Evolutionary conservation across 495 filamentous ascomycete genomes (phyloP).

Genomic region (Pyrenula massariospora): DNA sequence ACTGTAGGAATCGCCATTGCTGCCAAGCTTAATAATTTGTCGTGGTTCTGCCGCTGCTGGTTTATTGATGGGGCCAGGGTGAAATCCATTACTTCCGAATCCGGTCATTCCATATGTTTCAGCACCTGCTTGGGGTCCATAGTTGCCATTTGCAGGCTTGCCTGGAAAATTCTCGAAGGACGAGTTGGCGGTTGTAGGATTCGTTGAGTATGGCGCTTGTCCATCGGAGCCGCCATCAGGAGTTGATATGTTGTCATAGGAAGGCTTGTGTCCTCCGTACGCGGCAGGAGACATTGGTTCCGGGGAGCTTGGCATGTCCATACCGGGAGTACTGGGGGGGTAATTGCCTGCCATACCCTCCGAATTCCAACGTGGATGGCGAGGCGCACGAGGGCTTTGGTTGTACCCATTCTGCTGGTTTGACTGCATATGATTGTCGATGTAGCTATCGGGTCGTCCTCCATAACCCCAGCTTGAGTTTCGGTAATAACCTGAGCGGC

Average conservation of each 20-base stretch:
- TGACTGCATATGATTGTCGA: conserved; percentile 31
- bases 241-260: conserved; percentile 63
- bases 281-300: conserved; percentile 17
- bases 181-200: conserved; percentile 85
- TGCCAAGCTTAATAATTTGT: not conserved
- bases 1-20: not conserved
- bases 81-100: not conserved
- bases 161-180: conserved; percentile 60
- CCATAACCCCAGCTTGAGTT: conserved; percentile 14
- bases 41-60: not conserved
- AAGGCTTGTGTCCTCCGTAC: conserved; percentile 51
- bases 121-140: not conserved
- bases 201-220: conserved; percentile 61
- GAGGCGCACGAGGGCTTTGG: conserved; percentile 23
- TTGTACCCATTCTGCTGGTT: conserved; percentile 22
- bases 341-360: conserved; percentile 6
- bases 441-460: conserved; percentile 41
- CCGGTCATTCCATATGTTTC: not conserved
- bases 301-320: conserved; percentile 20
- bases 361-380: conserved; percentile 23
- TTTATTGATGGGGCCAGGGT: not conserved
- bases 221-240: conserved; percentile 45
- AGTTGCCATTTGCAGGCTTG: not conserved
- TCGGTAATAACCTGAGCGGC: conserved; percentile 20
- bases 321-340: conserved; percentile 28